These are phyloP conservation scores for Vaccinium corymbosum DNA, from an alignment of 148 eudicot species.

Conservation along the genomic window DNA sequence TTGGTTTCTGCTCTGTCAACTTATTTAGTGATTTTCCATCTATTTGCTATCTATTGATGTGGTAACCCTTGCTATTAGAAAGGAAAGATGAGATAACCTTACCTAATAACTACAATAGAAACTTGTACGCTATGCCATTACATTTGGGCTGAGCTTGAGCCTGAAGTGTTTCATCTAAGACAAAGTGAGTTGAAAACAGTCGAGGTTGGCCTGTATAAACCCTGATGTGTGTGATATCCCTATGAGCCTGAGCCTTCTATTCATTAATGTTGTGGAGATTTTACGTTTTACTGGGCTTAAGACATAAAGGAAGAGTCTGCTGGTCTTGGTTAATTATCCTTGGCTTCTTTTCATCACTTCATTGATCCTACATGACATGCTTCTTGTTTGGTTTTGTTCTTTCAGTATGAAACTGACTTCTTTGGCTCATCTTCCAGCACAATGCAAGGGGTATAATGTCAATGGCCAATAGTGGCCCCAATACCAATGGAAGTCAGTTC, in stretches of 20 bases:
- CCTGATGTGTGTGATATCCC: background rate
- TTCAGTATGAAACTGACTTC: background rate
- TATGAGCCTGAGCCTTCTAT: background rate
- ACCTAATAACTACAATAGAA: background rate
- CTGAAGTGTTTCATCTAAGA: background rate
- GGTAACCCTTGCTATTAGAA: background rate
- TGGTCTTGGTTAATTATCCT: background rate
- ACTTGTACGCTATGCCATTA: background rate
- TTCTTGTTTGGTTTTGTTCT: background rate
- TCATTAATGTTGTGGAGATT: background rate
- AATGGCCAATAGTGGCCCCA: slow-evolving; percentile 97
- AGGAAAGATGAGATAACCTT: background rate
- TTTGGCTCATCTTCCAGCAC: slow-evolving; percentile 48
- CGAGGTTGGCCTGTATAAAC: background rate
- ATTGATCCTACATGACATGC: background rate
- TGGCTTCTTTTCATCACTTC: background rate
- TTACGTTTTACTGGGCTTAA: background rate
- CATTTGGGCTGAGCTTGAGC: background rate
- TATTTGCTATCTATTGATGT: background rate
- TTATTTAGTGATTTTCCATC: background rate
- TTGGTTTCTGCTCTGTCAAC: background rate
- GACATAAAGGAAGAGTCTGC: background rate
- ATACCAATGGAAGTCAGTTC: slow-evolving; percentile 96
- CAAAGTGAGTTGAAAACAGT: background rate
- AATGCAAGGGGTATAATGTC: slow-evolving; percentile 86